Conservation (phyloP, 1,284 basidiomycete genomes). For the Crepidotus sp. region DNA sequence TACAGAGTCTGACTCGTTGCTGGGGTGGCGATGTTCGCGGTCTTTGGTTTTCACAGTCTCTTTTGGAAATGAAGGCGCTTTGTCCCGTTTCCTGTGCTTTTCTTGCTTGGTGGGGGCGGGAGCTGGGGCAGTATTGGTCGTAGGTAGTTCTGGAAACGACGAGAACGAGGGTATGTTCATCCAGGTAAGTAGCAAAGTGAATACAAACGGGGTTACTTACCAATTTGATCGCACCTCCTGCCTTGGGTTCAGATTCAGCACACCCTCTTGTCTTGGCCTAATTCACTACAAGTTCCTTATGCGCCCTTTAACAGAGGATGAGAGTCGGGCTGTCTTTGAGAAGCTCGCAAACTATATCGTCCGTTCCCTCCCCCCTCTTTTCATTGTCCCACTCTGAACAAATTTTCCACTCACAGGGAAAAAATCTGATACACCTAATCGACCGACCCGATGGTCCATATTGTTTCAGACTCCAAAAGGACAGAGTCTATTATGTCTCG, state of each 20-base stretch:
- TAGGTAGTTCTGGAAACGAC: conserved; percentile 34
- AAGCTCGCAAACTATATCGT: conserved; percentile 91
- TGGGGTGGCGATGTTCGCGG: conserved; percentile 10
- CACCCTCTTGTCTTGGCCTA: background rate
- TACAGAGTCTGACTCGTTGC: conserved; percentile 18
- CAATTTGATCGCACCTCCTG: no score
- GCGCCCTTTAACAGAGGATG: conserved; percentile 81
- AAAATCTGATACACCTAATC: conserved; percentile 85
- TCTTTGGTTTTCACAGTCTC: conserved; percentile 22
- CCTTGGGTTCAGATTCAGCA: no score
- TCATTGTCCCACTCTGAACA: background rate
- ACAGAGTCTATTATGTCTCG: conserved; percentile 90
- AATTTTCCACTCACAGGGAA: conserved; percentile 55
- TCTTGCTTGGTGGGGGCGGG: conserved; percentile 18
- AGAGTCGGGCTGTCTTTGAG: conserved; percentile 80
- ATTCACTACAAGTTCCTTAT: conserved; percentile 31
- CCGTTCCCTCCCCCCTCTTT: conserved; percentile 20
- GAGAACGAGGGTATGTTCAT: conserved; percentile 47
- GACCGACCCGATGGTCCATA: conserved; percentile 80
- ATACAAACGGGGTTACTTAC: no score
- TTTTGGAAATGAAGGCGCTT: conserved; percentile 11
- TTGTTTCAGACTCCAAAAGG: conserved; percentile 87
- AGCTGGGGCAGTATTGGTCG: conserved; percentile 13
- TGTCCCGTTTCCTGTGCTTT: conserved; percentile 16
- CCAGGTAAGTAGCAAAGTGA: no score